These are phyloP conservation scores for Aspergillus ochraceoroseus DNA, from an alignment of 2,329 filamentous ascomycete species.

Conservation along the genomic window DNA sequence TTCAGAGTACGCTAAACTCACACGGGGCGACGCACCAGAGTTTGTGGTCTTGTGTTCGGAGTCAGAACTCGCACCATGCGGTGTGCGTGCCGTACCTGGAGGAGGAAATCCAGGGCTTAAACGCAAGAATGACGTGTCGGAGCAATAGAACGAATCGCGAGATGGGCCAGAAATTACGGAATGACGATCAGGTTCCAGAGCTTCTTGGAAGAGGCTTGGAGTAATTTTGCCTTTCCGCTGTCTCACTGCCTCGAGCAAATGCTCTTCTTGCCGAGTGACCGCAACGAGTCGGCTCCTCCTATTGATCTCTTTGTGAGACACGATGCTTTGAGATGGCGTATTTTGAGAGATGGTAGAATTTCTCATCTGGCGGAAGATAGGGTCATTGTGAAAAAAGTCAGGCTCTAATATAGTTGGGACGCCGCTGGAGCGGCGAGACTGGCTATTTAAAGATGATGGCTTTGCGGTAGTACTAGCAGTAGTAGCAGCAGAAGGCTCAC, in stretches of 20 bases:
- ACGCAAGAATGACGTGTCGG: slow-evolving; percentile 40
- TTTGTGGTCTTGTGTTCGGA: slow-evolving; percentile 34
- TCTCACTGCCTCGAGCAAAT: slow-evolving; percentile 49
- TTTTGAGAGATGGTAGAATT: too few species aligned
- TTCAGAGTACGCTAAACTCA: slow-evolving; percentile 38
- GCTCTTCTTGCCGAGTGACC: slow-evolving; percentile 52
- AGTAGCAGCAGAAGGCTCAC: slow-evolving; percentile 27
- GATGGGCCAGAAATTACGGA: slow-evolving; percentile 32
- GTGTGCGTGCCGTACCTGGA: slow-evolving; percentile 22
- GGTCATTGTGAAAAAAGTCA: slow-evolving; percentile 24
- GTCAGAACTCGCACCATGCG: slow-evolving; percentile 33
- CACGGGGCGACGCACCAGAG: slow-evolving; percentile 29
- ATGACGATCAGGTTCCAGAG: slow-evolving; percentile 26
- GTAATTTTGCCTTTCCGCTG: slow-evolving; percentile 47
- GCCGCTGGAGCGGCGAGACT: slow-evolving; percentile 30
- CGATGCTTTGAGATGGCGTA: too few species aligned
- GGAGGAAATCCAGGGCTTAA: slow-evolving; percentile 35
- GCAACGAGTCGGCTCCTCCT: slow-evolving; percentile 48
- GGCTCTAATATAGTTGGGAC: slow-evolving; percentile 37
- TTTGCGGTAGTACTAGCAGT: too few species aligned
- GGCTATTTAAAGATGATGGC: slow-evolving; percentile 25
- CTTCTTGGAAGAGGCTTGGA: slow-evolving; percentile 37
- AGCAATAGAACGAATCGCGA: slow-evolving; percentile 34
- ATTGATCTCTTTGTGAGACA: slow-evolving; percentile 30
- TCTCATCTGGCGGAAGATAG: slow-evolving; percentile 23